These are phyloP conservation scores for Colletotrichum sp. DNA, from an alignment of 2,329 filamentous ascomycete genomes.

Conservation along the genomic window DNA sequence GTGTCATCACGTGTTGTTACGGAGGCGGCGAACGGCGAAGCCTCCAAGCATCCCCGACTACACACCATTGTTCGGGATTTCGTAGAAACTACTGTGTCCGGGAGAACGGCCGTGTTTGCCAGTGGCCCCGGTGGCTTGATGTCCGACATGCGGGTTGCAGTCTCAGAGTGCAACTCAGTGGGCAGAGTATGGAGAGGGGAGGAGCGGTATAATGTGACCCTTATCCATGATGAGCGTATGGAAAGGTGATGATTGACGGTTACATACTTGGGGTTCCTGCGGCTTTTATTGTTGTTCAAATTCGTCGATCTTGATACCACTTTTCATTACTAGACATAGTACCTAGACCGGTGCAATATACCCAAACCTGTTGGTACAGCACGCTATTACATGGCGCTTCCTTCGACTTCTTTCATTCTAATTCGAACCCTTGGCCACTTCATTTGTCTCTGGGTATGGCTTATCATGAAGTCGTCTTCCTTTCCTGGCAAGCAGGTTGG, in stretches of 20 bases:
- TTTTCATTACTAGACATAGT: background rate
- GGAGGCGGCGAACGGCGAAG: slow-evolving; percentile 13
- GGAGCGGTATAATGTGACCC: slow-evolving; percentile 56
- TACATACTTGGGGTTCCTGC: background rate
- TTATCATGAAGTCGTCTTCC: background rate
- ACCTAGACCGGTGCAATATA: background rate
- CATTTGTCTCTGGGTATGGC: background rate
- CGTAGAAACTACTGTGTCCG: slow-evolving; percentile 47
- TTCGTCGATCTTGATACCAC: background rate
- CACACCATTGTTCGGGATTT: slow-evolving; percentile 52
- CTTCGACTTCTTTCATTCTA: background rate
- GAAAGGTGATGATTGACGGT: slow-evolving; percentile 42
- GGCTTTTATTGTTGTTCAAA: background rate
- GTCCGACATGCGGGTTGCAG: slow-evolving; percentile 55
- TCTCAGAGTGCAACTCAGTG: slow-evolving; percentile 58
- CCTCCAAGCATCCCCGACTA: slow-evolving; percentile 48
- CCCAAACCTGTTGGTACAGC: background rate
- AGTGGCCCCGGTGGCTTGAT: slow-evolving; percentile 67
- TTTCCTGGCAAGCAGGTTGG: background rate
- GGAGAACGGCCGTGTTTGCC: slow-evolving; percentile 61
- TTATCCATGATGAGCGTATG: slow-evolving; percentile 65
- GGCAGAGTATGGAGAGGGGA: slow-evolving; percentile 62
- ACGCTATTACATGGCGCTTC: background rate
- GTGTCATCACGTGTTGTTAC: slow-evolving; percentile 20
- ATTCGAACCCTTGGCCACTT: background rate